Conservation (phyloP, 139 green algal species). For the Chara braunii region DNA sequence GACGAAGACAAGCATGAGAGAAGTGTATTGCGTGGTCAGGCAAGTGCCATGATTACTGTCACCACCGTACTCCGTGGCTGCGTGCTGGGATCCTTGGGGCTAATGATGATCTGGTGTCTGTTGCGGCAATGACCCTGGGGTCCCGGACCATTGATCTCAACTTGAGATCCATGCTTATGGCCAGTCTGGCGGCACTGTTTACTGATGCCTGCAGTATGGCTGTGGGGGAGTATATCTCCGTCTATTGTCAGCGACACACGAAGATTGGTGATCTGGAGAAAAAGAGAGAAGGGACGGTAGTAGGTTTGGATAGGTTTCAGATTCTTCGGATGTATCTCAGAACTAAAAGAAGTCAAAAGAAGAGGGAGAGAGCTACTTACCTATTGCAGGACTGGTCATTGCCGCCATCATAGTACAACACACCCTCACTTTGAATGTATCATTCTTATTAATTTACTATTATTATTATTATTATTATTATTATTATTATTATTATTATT, state of each 20-base stretch:
- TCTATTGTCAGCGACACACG: conserved; percentile 30
- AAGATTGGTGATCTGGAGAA: conserved; percentile 30
- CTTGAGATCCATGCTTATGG: conserved; percentile 14
- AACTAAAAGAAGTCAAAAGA: too few relatives aligned
- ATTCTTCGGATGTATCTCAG: too few relatives aligned
- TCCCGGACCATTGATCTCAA: conserved; percentile 18
- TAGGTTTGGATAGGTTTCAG: too few relatives aligned
- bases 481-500: too few relatives aligned
- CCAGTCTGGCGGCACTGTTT: conserved; percentile 22
- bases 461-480: too few relatives aligned
- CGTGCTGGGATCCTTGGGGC: conserved; percentile 29
- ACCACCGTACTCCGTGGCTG: conserved; percentile 30
- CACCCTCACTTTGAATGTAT: too few relatives aligned
- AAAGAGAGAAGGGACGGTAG: conserved; percentile 23
- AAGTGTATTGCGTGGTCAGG: too few relatives aligned
- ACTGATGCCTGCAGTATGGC: conserved; percentile 28
- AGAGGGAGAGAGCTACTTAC: too few relatives aligned
- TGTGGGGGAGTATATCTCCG: conserved; percentile 35
- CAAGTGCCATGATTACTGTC: conserved; percentile 31
- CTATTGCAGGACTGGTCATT: too few relatives aligned
- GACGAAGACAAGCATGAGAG: too few relatives aligned
- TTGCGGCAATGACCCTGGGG: conserved; percentile 28
- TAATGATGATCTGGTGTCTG: conserved; percentile 43
- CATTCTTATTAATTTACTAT: too few relatives aligned
- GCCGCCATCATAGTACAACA: too few relatives aligned